Conservation (phyloP, 2,329 filamentous ascomycete genomes). For the Calonectria hongkongensis region DNA sequence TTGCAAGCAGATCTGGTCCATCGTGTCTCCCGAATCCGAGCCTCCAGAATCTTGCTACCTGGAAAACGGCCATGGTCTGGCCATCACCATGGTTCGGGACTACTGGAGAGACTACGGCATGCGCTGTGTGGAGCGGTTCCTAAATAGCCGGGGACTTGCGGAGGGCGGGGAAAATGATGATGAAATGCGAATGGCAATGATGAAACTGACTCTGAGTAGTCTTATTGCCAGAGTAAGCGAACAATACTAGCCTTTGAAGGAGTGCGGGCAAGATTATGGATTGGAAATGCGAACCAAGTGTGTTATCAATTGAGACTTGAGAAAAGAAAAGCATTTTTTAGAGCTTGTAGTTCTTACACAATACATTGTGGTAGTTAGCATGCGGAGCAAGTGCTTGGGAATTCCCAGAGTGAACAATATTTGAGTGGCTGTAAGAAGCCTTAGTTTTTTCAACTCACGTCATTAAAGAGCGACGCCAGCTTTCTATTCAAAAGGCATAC, state of each 20-base stretch:
- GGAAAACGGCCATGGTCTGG: not conserved
- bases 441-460: not conserved
- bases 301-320: not conserved
- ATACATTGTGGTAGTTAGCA: too few relatives aligned
- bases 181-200: not conserved
- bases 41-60: not conserved
- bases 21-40: not conserved
- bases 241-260: not conserved
- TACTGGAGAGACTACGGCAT: constrained; percentile 2
- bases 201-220: not conserved
- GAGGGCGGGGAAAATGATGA: not conserved
- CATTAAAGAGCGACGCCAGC: not conserved
- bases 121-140: not conserved
- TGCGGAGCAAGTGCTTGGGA: too few relatives aligned
- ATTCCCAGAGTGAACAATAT: too few relatives aligned
- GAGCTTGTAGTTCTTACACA: too few relatives aligned
- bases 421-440: too few relatives aligned
- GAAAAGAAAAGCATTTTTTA: not conserved
- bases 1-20: not conserved
- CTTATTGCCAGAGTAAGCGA: not conserved
- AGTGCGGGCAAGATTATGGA: not conserved
- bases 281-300: not conserved
- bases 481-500: constrained; percentile 7
- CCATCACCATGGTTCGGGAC: not conserved
- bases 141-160: not conserved